Evolutionary conservation across 768 basidiomycete species (phyloP).

Genomic region (Suillus clintonianus): DNA sequence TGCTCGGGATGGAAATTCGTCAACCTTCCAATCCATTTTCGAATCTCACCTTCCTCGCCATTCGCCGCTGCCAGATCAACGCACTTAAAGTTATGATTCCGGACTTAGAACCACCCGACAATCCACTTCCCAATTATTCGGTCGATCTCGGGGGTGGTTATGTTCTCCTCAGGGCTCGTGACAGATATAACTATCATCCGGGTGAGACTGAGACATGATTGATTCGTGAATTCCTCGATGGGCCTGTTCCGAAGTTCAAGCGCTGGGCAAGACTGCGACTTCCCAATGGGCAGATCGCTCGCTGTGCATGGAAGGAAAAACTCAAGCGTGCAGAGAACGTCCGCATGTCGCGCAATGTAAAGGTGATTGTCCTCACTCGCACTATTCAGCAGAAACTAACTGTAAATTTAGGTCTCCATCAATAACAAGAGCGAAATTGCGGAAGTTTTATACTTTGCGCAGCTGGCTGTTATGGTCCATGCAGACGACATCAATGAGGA

Average conservation of each 20-base stretch:
- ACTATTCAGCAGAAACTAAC: no score
- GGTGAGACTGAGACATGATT: neutral
- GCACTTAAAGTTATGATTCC: constrained; percentile 17
- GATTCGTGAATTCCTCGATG: neutral
- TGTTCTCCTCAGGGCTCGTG: neutral
- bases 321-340: constrained; percentile 15
- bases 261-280: constrained; percentile 22
- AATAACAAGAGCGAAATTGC: constrained; percentile 4
- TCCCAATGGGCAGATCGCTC: constrained; percentile 26
- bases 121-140: neutral
- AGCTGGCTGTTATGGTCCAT: neutral
- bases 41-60: constrained; percentile 28
- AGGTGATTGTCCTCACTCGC: constrained; percentile 20
- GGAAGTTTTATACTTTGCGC: constrained; percentile 17
- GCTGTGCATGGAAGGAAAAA: constrained; percentile 30
- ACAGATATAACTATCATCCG: neutral
- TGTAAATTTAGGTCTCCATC: no score
- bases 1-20: constrained; percentile 24
- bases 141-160: neutral
- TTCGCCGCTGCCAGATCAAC: constrained; percentile 21
- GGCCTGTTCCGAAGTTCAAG: neutral
- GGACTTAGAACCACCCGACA: constrained; percentile 6
- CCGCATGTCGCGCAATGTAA: constrained; percentile 33
- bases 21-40: constrained; percentile 26
- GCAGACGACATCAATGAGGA: neutral